phyloP scores from a whole-genome alignment of 192 early-diverging fungal genomes.

The Diversispora epigaea region DNA sequence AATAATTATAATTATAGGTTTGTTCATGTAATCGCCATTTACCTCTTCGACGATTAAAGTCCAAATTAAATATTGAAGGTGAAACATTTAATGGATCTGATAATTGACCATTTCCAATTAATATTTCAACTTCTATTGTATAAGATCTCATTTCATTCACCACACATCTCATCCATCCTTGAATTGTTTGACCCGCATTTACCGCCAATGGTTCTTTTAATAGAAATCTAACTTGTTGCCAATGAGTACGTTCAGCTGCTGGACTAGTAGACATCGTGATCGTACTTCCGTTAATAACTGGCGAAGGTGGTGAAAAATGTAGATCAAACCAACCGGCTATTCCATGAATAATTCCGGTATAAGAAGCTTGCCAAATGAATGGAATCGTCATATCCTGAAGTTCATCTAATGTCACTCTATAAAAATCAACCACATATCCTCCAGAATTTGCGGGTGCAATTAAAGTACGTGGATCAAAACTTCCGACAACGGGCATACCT shows the following conservation, averaged over 20 bases:
- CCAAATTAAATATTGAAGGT: slow-evolving; percentile 44
- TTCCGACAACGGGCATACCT: slow-evolving; percentile 90
- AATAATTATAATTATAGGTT: slow-evolving; percentile 75
- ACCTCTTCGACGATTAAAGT: slow-evolving; percentile 57
- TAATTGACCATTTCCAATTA: slow-evolving; percentile 44
- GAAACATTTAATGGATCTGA: slow-evolving; percentile 49
- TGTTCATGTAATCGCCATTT: slow-evolving; percentile 94
- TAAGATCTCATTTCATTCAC: slow-evolving; percentile 94
- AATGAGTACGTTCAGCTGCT: slow-evolving; percentile 86
- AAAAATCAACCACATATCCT: slow-evolving; percentile 76
- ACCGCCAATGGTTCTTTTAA: slow-evolving; percentile 92
- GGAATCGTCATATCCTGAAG: slow-evolving; percentile 86
- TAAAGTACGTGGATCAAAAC: slow-evolving; percentile 80
- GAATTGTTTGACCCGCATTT: slow-evolving; percentile 83
- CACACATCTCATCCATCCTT: slow-evolving; percentile 81
- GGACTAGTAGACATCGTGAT: slow-evolving; percentile 84
- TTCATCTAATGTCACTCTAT: slow-evolving; percentile 71
- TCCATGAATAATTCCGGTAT: slow-evolving; percentile 91
- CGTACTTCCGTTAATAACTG: slow-evolving; percentile 52
- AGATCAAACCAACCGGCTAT: slow-evolving; percentile 98
- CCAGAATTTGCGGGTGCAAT: slow-evolving; percentile 63
- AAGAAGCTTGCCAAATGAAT: slow-evolving; percentile 74
- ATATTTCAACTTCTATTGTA: slow-evolving; percentile 75
- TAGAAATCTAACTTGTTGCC: slow-evolving; percentile 96
- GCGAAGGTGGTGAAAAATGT: slow-evolving; percentile 63